A percentile compares a stretch with the other conserved stretches of the same genome.
Evolutionary conservation across 2,329 filamentous ascomycete species (phyloP).

Genomic region (Ascocoryne sarcoides): DNA sequence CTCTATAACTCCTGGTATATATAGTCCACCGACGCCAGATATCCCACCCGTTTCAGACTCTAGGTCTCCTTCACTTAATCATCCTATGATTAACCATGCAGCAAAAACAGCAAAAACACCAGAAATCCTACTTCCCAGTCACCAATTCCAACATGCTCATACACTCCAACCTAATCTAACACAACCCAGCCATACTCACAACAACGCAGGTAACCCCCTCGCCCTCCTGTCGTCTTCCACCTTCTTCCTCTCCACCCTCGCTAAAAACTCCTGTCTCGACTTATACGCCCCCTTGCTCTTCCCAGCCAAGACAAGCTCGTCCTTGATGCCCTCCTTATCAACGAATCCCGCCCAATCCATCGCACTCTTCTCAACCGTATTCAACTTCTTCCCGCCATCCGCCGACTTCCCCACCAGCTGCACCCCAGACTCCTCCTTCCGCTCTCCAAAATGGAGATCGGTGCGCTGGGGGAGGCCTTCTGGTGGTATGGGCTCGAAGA

Average conservation of each 20-base stretch:
- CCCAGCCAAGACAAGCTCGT: slow-evolving; percentile 57
- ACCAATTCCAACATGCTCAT: not conserved
- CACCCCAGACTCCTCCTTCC: slow-evolving; percentile 15
- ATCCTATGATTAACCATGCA: too few relatives aligned
- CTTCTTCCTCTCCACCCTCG: slow-evolving; percentile 52
- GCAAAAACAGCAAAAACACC: too few relatives aligned
- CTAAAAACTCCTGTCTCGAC: slow-evolving; percentile 55
- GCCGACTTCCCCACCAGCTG: slow-evolving; percentile 35
- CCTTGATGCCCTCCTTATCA: slow-evolving; percentile 61
- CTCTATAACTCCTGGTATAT: too few relatives aligned
- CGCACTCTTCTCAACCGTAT: slow-evolving; percentile 62
- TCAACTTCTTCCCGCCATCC: slow-evolving; percentile 54
- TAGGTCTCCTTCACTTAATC: too few relatives aligned
- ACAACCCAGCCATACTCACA: not conserved
- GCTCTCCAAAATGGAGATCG: slow-evolving; percentile 51
- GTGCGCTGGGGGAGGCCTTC: slow-evolving; percentile 37
- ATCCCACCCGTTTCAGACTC: too few relatives aligned
- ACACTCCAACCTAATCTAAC: not conserved
- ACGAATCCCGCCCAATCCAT: slow-evolving; percentile 68
- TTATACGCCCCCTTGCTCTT: slow-evolving; percentile 57
- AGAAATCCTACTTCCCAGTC: too few relatives aligned
- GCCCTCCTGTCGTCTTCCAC: slow-evolving; percentile 51
- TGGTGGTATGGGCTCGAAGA: slow-evolving; percentile 47
- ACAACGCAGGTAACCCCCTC: slow-evolving; percentile 28
- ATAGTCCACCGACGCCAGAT: too few relatives aligned